Percentiles rank a stretch among this genome's conserved stretches.
Conservation (phyloP, 495 filamentous ascomycete species). For the Talaromyces stipitatus region DNA sequence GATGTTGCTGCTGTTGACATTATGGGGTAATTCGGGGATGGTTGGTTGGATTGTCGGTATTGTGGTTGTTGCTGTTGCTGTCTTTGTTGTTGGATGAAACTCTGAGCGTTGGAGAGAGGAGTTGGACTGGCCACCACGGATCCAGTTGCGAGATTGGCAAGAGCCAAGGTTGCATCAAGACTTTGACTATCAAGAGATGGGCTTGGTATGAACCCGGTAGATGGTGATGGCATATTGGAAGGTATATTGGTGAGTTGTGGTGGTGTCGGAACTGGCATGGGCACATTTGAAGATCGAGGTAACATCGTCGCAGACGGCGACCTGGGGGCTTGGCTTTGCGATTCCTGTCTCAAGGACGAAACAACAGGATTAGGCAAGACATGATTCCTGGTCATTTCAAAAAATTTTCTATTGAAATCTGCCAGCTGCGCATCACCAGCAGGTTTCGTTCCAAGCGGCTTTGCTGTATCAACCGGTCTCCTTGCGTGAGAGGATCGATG, state of each 20-base stretch:
- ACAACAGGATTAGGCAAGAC: slow-evolving; percentile 14
- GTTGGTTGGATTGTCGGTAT: neutral
- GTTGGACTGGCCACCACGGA: neutral
- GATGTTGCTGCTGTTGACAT: neutral
- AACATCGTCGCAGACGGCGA: neutral
- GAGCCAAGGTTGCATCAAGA: slow-evolving; percentile 2
- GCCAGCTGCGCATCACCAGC: slow-evolving; percentile 7
- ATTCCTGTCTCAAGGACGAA: slow-evolving; percentile 16
- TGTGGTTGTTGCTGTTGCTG: neutral
- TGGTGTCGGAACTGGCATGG: slow-evolving; percentile 15
- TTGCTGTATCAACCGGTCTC: neutral
- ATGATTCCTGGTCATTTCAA: slow-evolving; percentile 32
- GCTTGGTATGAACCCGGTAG: slow-evolving; percentile 8
- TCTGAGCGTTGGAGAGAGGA: neutral
- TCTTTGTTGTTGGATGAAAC: slow-evolving; percentile 8
- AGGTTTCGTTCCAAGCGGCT: neutral
- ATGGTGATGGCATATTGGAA: slow-evolving; percentile 5
- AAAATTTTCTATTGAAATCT: slow-evolving; percentile 33
- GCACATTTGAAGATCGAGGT: slow-evolving; percentile 14
- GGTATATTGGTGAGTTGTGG: slow-evolving; percentile 6
- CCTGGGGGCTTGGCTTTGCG: slow-evolving; percentile 3
- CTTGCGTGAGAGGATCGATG: slow-evolving; percentile 4
- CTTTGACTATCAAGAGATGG: neutral
- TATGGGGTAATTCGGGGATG: neutral
- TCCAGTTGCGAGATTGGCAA: slow-evolving; percentile 2